Evolutionary conservation across 768 basidiomycete genomes (phyloP).

Genomic region (Mycena pura): DNA sequence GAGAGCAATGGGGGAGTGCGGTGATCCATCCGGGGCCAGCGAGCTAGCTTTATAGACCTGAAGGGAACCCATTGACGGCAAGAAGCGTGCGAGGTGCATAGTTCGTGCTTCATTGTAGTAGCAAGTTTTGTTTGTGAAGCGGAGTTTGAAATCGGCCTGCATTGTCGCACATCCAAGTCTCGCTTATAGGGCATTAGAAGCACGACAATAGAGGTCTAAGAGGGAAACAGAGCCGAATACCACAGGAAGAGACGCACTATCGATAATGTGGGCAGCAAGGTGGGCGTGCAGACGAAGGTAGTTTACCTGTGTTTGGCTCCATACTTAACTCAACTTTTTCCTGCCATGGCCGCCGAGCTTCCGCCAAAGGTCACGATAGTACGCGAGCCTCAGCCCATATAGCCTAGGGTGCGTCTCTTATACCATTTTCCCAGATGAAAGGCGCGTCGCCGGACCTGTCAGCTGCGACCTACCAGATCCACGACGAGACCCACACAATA

Average conservation of each 20-base stretch:
- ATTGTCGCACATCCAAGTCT: slow-evolving; percentile 3
- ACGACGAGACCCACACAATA: slow-evolving; percentile 94
- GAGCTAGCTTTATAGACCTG: slow-evolving; percentile 22
- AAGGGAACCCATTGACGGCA: slow-evolving; percentile 15
- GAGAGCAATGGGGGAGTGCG: slow-evolving; percentile 14
- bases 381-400: neutral
- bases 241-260: no score
- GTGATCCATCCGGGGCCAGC: neutral
- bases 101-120: slow-evolving; percentile 1
- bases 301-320: neutral
- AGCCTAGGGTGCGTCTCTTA: neutral
- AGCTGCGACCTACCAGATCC: slow-evolving; percentile 89
- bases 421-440: slow-evolving; percentile 64
- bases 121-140: neutral
- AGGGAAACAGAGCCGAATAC: no score
- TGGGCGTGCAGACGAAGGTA: no score
- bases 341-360: neutral
- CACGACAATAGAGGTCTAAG: no score
- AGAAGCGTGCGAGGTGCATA: neutral
- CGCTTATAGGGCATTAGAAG: no score
- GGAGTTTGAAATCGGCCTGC: slow-evolving; percentile 2
- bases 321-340: neutral
- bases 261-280: no score
- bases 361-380: slow-evolving; percentile 15
- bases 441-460: slow-evolving; percentile 84